phyloP scores from a whole-genome alignment of 768 basidiomycete genomes.

The Rhodotorula diobovata region DNA sequence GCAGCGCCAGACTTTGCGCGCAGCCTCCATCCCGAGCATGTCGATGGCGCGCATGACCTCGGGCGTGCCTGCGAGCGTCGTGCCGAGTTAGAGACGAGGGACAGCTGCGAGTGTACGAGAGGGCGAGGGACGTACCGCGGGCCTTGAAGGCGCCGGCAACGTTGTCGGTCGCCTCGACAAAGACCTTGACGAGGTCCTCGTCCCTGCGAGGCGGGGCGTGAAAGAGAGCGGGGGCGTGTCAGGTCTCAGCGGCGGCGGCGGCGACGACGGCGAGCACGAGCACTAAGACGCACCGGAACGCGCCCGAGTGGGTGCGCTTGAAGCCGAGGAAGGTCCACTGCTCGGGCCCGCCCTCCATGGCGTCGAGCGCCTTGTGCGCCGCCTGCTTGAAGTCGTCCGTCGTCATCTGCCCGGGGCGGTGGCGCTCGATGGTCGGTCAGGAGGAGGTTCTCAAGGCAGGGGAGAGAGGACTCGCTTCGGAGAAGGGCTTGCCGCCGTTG shows the following conservation, averaged over 20 bases:
- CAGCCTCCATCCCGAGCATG: conserved; percentile 16
- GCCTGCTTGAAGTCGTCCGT: conserved; percentile 3
- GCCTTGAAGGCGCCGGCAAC: conserved; percentile 33
- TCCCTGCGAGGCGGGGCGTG: conserved; percentile 6
- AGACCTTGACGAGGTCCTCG: conserved; percentile 22
- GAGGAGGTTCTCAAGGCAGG: not conserved
- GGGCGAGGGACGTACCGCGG: conserved; percentile 8
- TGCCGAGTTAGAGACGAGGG: too few relatives aligned
- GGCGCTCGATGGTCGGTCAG: too few relatives aligned
- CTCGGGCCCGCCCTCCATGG: conserved; percentile 9
- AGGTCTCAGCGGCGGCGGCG: too few relatives aligned
- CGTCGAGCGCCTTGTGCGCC: not conserved
- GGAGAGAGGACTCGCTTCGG: conserved; percentile 1
- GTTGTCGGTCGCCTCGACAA: conserved; percentile 23
- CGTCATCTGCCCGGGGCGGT: conserved; percentile 20
- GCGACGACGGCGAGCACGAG: not conserved
- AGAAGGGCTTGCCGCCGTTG: conserved; percentile 26
- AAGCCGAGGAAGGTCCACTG: conserved; percentile 20
- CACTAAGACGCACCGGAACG: not conserved
- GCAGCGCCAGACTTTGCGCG: conserved; percentile 20
- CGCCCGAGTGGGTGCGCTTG: conserved; percentile 14
- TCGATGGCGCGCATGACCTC: conserved; percentile 25
- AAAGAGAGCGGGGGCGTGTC: too few relatives aligned
- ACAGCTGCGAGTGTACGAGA: too few relatives aligned
- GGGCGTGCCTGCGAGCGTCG: conserved; percentile 11